Conservation (phyloP, 163 green algal species). For the Trebouxia gelatinosa region DNA sequence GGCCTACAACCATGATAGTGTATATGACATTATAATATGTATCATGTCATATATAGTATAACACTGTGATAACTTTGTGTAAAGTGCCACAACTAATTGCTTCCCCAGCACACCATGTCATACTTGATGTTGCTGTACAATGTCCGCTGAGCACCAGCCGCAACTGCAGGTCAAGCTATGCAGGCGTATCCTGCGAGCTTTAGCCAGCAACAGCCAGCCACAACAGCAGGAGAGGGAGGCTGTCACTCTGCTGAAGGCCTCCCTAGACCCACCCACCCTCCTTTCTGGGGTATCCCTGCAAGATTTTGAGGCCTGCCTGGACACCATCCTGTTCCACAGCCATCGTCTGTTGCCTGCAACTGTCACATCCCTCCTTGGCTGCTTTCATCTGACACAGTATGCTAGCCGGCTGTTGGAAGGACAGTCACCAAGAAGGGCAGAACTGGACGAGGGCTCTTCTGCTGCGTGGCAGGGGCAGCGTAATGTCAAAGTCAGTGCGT, state of each 20-base stretch:
- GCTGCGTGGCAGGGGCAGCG: no score
- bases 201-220: slow-evolving; percentile 6
- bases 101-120: no score
- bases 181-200: slow-evolving; percentile 7
- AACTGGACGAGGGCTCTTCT: no score
- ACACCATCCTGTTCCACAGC: slow-evolving; percentile 19
- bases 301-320: slow-evolving; percentile 36
- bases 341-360: slow-evolving; percentile 27
- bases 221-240: slow-evolving; percentile 33
- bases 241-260: slow-evolving; percentile 34
- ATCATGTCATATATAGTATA: no score
- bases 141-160: no score
- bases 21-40: no score
- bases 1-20: no score
- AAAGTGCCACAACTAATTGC: no score
- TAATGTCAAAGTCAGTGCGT: no score
- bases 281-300: slow-evolving; percentile 32
- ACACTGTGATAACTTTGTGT: no score
- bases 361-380: slow-evolving; percentile 21
- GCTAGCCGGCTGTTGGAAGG: slow-evolving; percentile 34
- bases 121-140: no score
- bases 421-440: no score
- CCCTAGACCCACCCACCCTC: slow-evolving; percentile 35
- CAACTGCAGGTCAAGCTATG: slow-evolving; percentile 24
- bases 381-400: slow-evolving; percentile 41